Evolutionary conservation across 192 early-diverging fungal species (phyloP).

Genomic region (Rhizoclosmatium sp.): DNA sequence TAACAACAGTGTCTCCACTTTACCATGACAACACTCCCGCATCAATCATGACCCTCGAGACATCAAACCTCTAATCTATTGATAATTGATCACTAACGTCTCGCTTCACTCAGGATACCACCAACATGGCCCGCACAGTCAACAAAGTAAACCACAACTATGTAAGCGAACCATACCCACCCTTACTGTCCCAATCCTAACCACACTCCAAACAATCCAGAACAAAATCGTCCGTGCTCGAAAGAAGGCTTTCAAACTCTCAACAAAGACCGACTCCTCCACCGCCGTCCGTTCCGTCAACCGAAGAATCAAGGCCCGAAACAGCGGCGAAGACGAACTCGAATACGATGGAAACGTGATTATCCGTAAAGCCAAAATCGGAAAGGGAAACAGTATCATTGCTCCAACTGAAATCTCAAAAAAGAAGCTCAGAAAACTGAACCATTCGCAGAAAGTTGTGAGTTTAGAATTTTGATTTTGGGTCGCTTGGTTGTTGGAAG

Average conservation of each 20-base stretch:
- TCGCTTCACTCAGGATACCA: not conserved
- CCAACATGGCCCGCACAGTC: not conserved
- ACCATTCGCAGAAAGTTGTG: constrained; percentile 3
- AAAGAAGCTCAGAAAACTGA: constrained; percentile 1
- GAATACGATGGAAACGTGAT: not conserved
- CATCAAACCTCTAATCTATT: too few species aligned
- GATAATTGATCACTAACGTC: not conserved
- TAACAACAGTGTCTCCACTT: too few species aligned
- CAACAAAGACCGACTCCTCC: not conserved
- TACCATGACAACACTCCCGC: too few species aligned
- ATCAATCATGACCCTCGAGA: too few species aligned
- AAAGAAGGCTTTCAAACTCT: not conserved
- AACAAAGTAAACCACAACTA: not conserved
- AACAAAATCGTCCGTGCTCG: not conserved
- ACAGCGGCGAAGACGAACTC: not conserved
- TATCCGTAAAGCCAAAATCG: constrained; percentile 4
- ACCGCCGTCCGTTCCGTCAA: not conserved
- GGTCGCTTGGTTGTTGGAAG: not conserved
- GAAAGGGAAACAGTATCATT: constrained; percentile 11
- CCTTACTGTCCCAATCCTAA: not conserved
- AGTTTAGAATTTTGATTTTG: not conserved
- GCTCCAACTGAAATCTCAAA: not conserved
- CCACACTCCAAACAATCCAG: not conserved
- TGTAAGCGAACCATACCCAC: not conserved
- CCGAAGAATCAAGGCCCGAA: not conserved